A percentile compares a stretch with the other conserved stretches of the same genome.
Conservation (phyloP, 495 filamentous ascomycete species). For the Xylaria palmicola region DNA sequence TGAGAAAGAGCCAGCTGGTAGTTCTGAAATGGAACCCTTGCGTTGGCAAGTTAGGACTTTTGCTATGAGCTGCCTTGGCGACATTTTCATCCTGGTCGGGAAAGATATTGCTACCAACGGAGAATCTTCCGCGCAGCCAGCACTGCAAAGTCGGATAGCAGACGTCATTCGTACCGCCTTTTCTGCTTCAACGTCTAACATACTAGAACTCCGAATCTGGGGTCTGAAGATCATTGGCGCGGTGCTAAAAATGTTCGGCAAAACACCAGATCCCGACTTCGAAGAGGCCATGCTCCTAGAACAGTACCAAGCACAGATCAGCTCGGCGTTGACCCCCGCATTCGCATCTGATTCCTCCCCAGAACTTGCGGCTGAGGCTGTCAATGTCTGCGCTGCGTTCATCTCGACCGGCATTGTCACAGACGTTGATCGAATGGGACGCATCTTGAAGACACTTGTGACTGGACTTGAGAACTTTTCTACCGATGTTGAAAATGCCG, state of each 20-base stretch:
- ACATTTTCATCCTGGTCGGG: conserved; percentile 71
- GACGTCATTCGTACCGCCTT: conserved; percentile 98
- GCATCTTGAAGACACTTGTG: conserved; percentile 90
- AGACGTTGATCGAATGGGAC: conserved; percentile 95
- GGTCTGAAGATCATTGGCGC: conserved; percentile 92
- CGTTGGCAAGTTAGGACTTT: conserved; percentile 97
- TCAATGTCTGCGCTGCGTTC: conserved; percentile 97
- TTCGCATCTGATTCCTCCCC: conserved; percentile 96
- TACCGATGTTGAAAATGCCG: conserved; percentile 74
- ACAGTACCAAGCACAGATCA: conserved; percentile 97
- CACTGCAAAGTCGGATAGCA: conserved; percentile 78
- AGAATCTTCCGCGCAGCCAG: conserved; percentile 67
- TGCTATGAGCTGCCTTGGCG: conserved; percentile 86
- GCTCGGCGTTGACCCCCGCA: conserved; percentile 91
- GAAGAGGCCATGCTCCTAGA: conserved; percentile 92
- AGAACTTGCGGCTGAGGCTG: conserved; percentile 88
- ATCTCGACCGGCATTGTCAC: conserved; percentile 97
- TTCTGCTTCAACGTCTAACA: conserved; percentile 90
- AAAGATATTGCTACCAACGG: conserved; percentile 71
- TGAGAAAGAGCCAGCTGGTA: conserved; percentile 58
- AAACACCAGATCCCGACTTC: conserved; percentile 93
- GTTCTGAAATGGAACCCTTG: conserved; percentile 78
- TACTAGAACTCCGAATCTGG: conserved; percentile 83
- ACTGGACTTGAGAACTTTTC: conserved; percentile 91
- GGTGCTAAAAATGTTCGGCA: conserved; percentile 93